Percentiles rank a stretch among this genome's conserved stretches.
These are phyloP conservation scores for Umbelopsis ramanniana DNA, from an alignment of 192 early-diverging fungal species.

Conservation along the genomic window DNA sequence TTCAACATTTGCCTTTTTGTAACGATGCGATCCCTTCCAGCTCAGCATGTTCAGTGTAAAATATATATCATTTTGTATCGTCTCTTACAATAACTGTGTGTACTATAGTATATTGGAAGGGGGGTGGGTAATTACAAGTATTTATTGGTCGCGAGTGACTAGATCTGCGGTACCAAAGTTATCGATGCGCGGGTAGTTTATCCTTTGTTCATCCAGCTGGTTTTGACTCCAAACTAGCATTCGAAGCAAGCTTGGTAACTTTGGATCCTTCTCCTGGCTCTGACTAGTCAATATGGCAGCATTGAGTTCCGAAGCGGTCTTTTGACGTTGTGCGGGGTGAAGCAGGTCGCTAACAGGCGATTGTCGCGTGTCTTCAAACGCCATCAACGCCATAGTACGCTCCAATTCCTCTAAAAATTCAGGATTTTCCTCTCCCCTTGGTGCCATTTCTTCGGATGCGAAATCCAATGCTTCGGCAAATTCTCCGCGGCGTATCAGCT, in stretches of 20 bases:
- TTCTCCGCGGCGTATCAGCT: constrained; percentile 84
- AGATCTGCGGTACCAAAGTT: constrained; percentile 84
- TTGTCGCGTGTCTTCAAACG: constrained; percentile 75
- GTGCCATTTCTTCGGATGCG: constrained; percentile 96
- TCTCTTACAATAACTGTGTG: neutral
- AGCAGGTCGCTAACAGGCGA: constrained; percentile 89
- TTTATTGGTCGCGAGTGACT: constrained; percentile 38
- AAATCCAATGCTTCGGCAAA: constrained; percentile 89
- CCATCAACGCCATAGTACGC: constrained; percentile 94
- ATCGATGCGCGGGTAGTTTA: constrained; percentile 83
- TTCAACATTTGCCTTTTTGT: neutral
- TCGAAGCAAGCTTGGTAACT: constrained; percentile 86
- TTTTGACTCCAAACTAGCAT: constrained; percentile 95
- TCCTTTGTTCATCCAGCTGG: constrained; percentile 81
- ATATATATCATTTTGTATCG: constrained; percentile 8
- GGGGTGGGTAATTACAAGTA: neutral
- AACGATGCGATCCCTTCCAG: neutral
- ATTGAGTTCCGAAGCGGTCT: constrained; percentile 94
- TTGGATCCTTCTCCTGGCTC: constrained; percentile 93
- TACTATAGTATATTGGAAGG: no score
- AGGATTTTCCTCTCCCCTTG: constrained; percentile 96
- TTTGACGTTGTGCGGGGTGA: constrained; percentile 88
- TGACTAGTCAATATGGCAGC: constrained; percentile 88
- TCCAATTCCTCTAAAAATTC: constrained; percentile 96
- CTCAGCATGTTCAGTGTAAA: constrained; percentile 8